Percentiles rank a stretch among this genome's conserved stretches.
phyloP scores from a whole-genome alignment of 345 rosid genomes.

The Boechera retrofracta region DNA sequence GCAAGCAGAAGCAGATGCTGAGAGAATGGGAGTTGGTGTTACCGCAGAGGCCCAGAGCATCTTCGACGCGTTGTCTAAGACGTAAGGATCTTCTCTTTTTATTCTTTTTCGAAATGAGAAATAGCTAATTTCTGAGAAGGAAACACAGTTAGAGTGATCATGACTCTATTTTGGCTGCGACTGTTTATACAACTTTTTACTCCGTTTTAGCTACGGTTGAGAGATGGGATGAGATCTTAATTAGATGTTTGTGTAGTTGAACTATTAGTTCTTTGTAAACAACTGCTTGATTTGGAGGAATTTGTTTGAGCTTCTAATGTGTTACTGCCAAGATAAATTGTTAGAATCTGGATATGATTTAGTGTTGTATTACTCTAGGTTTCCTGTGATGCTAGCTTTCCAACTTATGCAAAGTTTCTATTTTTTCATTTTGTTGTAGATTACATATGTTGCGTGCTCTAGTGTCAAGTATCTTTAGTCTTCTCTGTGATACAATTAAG shows the following conservation, averaged over 20 bases:
- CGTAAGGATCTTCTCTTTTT: conserved; percentile 51
- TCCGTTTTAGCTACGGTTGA: conserved; percentile 7
- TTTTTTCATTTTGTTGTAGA: background rate
- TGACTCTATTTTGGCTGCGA: background rate
- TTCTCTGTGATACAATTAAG: background rate
- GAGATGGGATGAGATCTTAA: background rate
- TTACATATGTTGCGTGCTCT: conserved; percentile 10
- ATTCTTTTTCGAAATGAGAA: background rate
- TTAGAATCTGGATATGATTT: background rate
- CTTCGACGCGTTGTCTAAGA: conserved; percentile 90
- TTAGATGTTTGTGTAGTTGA: conserved; percentile 3
- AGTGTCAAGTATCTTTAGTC: conserved; percentile 13
- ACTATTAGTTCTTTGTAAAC: background rate
- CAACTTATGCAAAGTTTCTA: background rate
- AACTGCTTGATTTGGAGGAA: background rate
- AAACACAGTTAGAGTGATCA: background rate
- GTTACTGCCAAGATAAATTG: background rate
- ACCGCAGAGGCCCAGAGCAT: conserved; percentile 85
- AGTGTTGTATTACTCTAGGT: background rate
- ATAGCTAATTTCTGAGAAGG: background rate
- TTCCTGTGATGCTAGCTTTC: background rate
- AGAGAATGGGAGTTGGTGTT: conserved; percentile 93
- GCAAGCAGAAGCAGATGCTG: conserved; percentile 88
- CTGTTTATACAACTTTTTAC: background rate
- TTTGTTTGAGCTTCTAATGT: background rate